phyloP scores from a whole-genome alignment of 495 filamentous ascomycete genomes.

The Lophiotrema nucula region DNA sequence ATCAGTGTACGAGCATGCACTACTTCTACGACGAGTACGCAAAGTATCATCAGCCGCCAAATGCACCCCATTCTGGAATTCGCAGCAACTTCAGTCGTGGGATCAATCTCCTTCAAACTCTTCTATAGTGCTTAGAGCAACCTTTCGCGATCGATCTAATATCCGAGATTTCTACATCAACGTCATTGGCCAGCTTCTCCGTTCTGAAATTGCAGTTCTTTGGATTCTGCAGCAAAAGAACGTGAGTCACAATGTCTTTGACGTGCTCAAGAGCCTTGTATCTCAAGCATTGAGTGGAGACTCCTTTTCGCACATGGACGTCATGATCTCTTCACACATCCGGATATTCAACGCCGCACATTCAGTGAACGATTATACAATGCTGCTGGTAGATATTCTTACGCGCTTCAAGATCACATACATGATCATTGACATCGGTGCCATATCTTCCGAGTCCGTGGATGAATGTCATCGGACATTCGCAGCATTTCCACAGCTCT shows the following conservation, averaged over 20 bases:
- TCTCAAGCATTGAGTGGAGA: neutral
- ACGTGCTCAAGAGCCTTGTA: conserved; percentile 8
- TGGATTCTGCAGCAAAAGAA: neutral
- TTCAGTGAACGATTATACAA: neutral
- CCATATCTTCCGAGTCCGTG: neutral
- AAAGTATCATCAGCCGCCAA: neutral
- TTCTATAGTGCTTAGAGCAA: neutral
- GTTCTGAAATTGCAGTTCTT: too few relatives aligned
- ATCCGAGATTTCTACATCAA: conserved; percentile 1
- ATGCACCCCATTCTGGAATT: neutral
- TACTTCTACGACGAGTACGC: neutral
- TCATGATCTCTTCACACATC: neutral
- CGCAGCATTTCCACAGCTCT: neutral
- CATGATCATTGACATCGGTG: conserved; percentile 4
- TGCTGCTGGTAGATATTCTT: neutral
- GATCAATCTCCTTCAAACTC: neutral
- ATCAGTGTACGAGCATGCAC: neutral
- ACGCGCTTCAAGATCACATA: neutral
- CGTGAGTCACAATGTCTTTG: neutral
- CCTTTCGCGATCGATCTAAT: conserved; percentile 6
- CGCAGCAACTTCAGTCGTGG: neutral
- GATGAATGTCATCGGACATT: neutral
- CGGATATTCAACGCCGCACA: conserved; percentile 6
- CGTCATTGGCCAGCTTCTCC: neutral
- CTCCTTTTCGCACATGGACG: neutral